Evolutionary conservation across 2,329 filamentous ascomycete genomes (phyloP), one percentile per base, ranked within the genome.

Genomic region (Fusarium pseudograminearum): DNA sequence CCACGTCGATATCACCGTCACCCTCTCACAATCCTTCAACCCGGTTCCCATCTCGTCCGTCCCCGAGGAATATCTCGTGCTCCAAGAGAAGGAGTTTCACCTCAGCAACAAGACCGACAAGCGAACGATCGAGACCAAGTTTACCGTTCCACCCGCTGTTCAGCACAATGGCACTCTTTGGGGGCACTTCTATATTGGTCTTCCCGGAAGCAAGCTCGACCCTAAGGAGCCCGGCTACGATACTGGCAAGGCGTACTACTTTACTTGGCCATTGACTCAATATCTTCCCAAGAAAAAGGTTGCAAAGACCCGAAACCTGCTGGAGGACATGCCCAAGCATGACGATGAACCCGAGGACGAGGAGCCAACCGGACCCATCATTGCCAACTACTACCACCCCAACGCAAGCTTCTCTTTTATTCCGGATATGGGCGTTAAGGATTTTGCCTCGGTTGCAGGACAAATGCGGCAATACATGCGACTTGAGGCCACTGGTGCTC

Each of bases 91-190:
- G 79, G 85, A 86, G 67, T 98, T 97, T 80, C 88, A 87, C 52
- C 84, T 95, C 58, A 92, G 92, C 65, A 91, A 97, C 80, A 93
- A 86, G 77, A 91, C 89, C 61, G 94, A 98, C 75, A 90, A 87
- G 76, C 89, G 96, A 60, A 86, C 91, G 57, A 86, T 94, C 61
- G 90, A 95, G 72, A 92, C 92, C 9, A 90, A 85, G 38, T 93
- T 99, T 77, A 81, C 85, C 5, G 89, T 98, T 6, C 95, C 96
- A 4, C 84, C 85, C 66, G 85, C 88, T 42, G 94, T 97, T 1
- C 94, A 98, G 83, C 87, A 94, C 72, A 98, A 98, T 78, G 94
- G 93, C 34, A 98, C 95, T 2, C 86, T 99, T 12, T 98, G 93
- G 90, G 95, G 93, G 4, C 96, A 99, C 79, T 97, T 98, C 80